Percentiles rank a stretch among this genome's conserved stretches.
phyloP scores from a whole-genome alignment of 225 moss, liverwort and hornwort species.

The Bryoerythrophyllum caledonicum region DNA sequence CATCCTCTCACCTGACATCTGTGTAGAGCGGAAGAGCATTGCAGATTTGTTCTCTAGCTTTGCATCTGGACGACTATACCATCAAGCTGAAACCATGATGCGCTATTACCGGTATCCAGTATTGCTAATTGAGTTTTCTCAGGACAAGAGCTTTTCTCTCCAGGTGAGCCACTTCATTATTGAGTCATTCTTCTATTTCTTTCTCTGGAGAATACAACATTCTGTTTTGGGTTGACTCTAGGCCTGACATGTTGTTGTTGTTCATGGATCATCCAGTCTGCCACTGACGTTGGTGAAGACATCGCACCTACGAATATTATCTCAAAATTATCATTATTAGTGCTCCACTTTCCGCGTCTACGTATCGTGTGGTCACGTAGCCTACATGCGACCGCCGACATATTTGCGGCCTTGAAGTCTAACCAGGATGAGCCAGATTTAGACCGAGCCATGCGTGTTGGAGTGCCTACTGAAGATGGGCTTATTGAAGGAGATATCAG shows the following conservation, averaged over 20 bases:
- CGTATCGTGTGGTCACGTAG: conserved; percentile 99
- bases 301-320: conserved; percentile 81
- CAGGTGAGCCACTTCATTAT: conserved; percentile 51
- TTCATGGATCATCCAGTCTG: conserved; percentile 56
- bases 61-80: conserved; percentile 87
- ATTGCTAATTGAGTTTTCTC: conserved; percentile 92
- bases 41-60: conserved; percentile 87
- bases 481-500: conserved; percentile 88
- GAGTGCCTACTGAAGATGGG: conserved; percentile 97
- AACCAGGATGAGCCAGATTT: conserved; percentile 98
- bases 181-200: neutral
- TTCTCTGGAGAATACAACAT: neutral
- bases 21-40: conserved; percentile 95
- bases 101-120: conserved; percentile 92
- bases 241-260: conserved; percentile 15
- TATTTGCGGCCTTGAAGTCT: conserved; percentile 87
- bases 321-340: conserved; percentile 88
- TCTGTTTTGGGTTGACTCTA: neutral
- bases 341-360: conserved; percentile 93
- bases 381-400: conserved; percentile 96
- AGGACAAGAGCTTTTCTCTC: conserved; percentile 95
- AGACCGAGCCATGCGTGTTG: conserved; percentile 87
- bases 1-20: conserved; percentile 92
- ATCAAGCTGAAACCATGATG: conserved; percentile 96
- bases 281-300: conserved; percentile 86